A percentile compares a stretch with the other conserved stretches of the same genome.
Evolutionary conservation across 441 rosid genomes (phyloP).

Genomic region (Pelargonium australe): DNA sequence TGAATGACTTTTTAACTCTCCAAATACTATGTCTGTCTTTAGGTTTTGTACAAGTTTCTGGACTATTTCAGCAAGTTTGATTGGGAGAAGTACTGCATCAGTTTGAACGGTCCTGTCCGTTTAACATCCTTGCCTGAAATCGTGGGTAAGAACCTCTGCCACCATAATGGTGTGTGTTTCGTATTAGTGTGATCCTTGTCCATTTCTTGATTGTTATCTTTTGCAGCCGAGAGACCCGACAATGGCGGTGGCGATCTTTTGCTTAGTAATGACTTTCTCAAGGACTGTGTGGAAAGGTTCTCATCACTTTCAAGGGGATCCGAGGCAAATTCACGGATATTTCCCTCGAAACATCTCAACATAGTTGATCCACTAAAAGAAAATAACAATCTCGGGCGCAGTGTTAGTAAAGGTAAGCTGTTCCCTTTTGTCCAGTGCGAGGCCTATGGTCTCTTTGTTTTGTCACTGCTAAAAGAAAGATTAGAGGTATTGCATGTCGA

Average conservation of each 20-base stretch:
- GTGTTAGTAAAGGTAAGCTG: conserved; percentile 73
- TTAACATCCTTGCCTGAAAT: conserved; percentile 63
- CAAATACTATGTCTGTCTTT: neutral
- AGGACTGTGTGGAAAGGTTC: conserved; percentile 48
- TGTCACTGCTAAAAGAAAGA: conserved; percentile 2
- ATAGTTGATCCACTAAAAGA: conserved; percentile 81
- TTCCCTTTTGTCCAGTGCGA: conserved; percentile 9
- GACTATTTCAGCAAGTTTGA: conserved; percentile 92
- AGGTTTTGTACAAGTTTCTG: conserved; percentile 79
- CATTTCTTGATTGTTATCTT: conserved; percentile 6
- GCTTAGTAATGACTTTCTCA: conserved; percentile 59
- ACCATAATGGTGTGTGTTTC: neutral
- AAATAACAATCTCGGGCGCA: conserved; percentile 89
- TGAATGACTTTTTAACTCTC: neutral
- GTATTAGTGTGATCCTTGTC: conserved; percentile 18
- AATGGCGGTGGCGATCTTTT: conserved; percentile 49
- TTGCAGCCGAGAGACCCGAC: conserved; percentile 62
- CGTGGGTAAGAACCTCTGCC: conserved; percentile 39
- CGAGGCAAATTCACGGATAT: conserved; percentile 52
- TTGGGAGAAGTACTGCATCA: conserved; percentile 84
- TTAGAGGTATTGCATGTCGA: neutral
- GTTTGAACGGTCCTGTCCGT: conserved; percentile 69
- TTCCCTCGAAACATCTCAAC: conserved; percentile 65
- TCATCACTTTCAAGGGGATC: conserved; percentile 57
- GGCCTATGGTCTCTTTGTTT: neutral